Base-by-base conservation (phyloP, 345 rosid genomes). In the Tarenaya hassleriana region DNA sequence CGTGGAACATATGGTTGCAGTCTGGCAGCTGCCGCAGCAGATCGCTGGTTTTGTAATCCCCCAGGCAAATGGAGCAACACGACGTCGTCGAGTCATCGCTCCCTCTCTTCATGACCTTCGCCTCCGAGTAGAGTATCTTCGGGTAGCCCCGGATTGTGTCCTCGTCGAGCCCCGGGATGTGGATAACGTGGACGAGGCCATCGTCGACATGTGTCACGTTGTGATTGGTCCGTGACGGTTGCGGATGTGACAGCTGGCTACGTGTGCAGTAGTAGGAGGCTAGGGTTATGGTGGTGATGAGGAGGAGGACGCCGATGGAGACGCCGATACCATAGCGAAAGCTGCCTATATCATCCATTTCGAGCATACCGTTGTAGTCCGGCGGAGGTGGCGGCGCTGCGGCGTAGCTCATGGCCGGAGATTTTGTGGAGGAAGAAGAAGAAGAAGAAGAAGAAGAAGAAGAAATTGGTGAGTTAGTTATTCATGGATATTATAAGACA, bases 51-150 rank as follows among this genome's bases (percentile, higher is more conserved):
- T 73, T 81, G 69, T 87, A 92, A 64, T 92, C 98, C 10, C 80
- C 88, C 71, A 92, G 65, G 29, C 98, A 92, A 0, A 92, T 77
- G 0, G 95, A 75, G 54, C 98, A 92, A 58, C 94, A 84, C 7
- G 64, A 56, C 3, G 64, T 40, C 3, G 92, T 70, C 0, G 89
- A 68, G 56, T 61, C 77, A 5, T 42, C 55, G 34, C 61, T 49
- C 43, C 34, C 52, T 32, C 60, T 47, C 43, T 39, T 48, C 0
- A 54, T 55, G 11, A 35, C 11, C 63, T 70, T 79, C 0, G 75
- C 95, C 59, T 84, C 90, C 0, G 90, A 77, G 35, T 84, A 91
- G 0, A 68, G 73, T 51, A 87, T 34, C 78, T 68, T 87, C 4
- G 98, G 96, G 35, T 84, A 91, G 67, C 80, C 75, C 20, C 68